A percentile compares a stretch with the other conserved stretches of the same genome.
These are phyloP conservation scores for Lagenidium sp. DNA, from an alignment of 352 stramenopile species.

Conservation along the genomic window DNA sequence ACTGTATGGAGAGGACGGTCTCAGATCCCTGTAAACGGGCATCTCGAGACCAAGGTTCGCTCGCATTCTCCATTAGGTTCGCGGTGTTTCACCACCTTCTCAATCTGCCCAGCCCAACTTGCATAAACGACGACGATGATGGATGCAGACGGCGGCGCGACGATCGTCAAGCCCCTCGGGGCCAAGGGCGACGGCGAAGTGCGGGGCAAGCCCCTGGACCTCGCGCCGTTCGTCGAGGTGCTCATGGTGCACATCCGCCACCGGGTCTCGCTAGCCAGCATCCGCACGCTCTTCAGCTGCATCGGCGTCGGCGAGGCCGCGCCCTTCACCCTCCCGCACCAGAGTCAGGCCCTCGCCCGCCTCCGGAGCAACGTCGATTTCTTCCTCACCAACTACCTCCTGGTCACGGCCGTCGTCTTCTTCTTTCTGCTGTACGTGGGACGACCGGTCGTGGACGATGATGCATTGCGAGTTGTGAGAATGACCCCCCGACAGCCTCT, in stretches of 20 bases:
- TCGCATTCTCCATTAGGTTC: too few relatives aligned
- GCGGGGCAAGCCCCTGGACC: slow-evolving; percentile 8
- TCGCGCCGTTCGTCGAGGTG: slow-evolving; percentile 19
- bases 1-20: too few relatives aligned
- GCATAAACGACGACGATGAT: too few relatives aligned
- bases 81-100: too few relatives aligned
- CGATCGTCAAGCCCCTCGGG: slow-evolving; percentile 8
- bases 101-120: too few relatives aligned
- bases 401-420: slow-evolving; percentile 44
- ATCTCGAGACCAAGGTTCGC: too few relatives aligned
- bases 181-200: slow-evolving; percentile 7
- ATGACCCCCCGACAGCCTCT: slow-evolving; percentile 21
- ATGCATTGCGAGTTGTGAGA: neutral
- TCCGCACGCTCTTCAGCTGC: slow-evolving; percentile 57
- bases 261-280: slow-evolving; percentile 29
- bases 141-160: too few relatives aligned
- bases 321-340: slow-evolving; percentile 47
- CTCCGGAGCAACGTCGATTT: slow-evolving; percentile 62
- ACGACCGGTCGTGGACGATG: too few relatives aligned
- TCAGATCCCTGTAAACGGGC: too few relatives aligned
- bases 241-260: slow-evolving; percentile 30
- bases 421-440: slow-evolving; percentile 51
- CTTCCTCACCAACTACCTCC: slow-evolving; percentile 72
- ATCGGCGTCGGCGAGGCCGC: slow-evolving; percentile 46
- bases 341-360: slow-evolving; percentile 33